Conservation (phyloP, 176 grass and related monocot genomes). For the Pontederia paniculata region DNA sequence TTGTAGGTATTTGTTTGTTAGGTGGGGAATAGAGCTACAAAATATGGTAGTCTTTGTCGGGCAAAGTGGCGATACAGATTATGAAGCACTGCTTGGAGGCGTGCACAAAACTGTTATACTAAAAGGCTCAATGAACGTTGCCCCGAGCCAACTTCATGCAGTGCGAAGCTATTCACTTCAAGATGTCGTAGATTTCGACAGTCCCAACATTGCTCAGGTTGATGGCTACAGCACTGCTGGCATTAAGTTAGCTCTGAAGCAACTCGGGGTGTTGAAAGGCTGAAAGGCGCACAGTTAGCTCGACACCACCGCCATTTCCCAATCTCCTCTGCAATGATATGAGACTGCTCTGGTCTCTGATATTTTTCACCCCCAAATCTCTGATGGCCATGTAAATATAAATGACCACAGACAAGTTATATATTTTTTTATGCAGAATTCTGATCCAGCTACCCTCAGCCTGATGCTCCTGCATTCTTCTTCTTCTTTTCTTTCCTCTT, state of each 20-base stretch:
- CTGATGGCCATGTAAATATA: too few relatives aligned
- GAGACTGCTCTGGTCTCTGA: too few relatives aligned
- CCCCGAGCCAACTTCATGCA: constrained; percentile 42
- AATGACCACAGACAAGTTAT: too few relatives aligned
- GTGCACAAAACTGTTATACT: constrained; percentile 66
- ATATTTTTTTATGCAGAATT: too few relatives aligned
- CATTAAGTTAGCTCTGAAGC: constrained; percentile 37
- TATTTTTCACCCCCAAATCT: too few relatives aligned
- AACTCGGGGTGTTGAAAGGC: constrained; percentile 36
- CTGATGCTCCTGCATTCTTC: too few relatives aligned
- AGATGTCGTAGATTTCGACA: constrained; percentile 69
- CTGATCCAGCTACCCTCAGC: too few relatives aligned
- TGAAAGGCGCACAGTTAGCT: not conserved
- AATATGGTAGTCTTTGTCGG: constrained; percentile 67
- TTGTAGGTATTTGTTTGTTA: constrained; percentile 67
- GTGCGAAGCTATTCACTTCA: constrained; percentile 42
- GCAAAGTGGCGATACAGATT: constrained; percentile 82
- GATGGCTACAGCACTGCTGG: constrained; percentile 30
- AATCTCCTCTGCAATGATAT: too few relatives aligned
- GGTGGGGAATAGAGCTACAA: constrained; percentile 53
- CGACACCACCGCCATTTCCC: too few relatives aligned
- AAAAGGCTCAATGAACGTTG: constrained; percentile 50
- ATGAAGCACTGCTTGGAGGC: constrained; percentile 60
- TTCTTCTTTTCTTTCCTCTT: too few relatives aligned
- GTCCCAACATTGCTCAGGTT: constrained; percentile 44